Percentiles rank a stretch among this genome's conserved stretches.
phyloP scores from a whole-genome alignment of 2,329 filamentous ascomycete genomes.

The Bipolaris cookei region DNA sequence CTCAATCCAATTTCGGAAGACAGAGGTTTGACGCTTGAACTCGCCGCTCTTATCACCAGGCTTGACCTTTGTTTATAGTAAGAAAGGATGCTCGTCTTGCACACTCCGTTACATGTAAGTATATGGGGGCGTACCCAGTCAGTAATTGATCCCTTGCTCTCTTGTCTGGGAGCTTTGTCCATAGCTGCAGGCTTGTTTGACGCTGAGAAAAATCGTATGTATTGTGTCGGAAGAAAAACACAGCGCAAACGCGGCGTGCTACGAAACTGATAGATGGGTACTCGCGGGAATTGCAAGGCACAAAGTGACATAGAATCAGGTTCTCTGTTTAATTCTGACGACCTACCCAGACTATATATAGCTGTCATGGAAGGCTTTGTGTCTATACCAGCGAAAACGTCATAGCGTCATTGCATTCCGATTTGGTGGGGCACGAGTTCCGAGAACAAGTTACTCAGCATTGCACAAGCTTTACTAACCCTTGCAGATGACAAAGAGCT shows the following conservation, averaged over 20 bases:
- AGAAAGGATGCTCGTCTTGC: neutral
- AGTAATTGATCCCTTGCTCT: slow-evolving; percentile 6
- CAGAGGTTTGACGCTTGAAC: slow-evolving; percentile 86
- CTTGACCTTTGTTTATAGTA: slow-evolving; percentile 7
- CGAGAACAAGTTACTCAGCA: slow-evolving; percentile 35
- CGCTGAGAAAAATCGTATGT: slow-evolving; percentile 21
- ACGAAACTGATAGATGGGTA: slow-evolving; percentile 8
- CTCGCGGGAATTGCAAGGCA: slow-evolving; percentile 23
- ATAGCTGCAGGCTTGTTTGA: slow-evolving; percentile 18
- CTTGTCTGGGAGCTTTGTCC: slow-evolving; percentile 19
- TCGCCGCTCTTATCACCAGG: slow-evolving; percentile 79
- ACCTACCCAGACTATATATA: slow-evolving; percentile 22
- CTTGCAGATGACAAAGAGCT: slow-evolving; percentile 5
- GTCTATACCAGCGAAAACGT: slow-evolving; percentile 22
- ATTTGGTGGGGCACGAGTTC: slow-evolving; percentile 18
- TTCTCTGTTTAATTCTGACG: neutral
- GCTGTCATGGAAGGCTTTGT: slow-evolving; percentile 28
- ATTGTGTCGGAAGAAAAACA: slow-evolving; percentile 13
- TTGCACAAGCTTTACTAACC: slow-evolving; percentile 37
- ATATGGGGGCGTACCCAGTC: slow-evolving; percentile 7
- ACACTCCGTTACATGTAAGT: neutral
- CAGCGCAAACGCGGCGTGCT: slow-evolving; percentile 2
- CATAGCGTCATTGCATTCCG: slow-evolving; percentile 25
- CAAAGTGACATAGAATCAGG: slow-evolving; percentile 26
- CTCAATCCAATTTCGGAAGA: slow-evolving; percentile 82